Conservation (phyloP, 108 stramenopile species). For the Nitzschia sp. region DNA sequence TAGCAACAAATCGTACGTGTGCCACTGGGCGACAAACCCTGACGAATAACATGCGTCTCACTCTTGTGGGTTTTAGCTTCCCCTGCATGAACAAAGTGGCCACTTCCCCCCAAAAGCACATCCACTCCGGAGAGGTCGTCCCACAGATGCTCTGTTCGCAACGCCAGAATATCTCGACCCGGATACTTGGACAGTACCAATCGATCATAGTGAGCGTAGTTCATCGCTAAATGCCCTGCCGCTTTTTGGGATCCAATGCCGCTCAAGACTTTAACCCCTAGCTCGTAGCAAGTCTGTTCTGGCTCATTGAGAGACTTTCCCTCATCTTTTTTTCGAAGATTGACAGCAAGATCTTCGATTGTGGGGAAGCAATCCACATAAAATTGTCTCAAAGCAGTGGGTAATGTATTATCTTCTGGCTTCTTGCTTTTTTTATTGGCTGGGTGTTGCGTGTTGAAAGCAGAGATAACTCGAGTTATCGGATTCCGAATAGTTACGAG, state of each 20-base stretch:
- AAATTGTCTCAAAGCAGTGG: neutral
- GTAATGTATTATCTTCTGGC: neutral
- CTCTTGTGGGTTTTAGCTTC: neutral
- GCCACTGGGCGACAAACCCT: neutral
- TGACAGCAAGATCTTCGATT: neutral
- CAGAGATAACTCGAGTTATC: neutral
- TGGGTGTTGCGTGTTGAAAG: neutral
- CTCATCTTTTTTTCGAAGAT: neutral
- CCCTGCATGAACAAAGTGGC: neutral
- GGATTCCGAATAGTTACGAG: neutral
- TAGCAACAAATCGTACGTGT: neutral
- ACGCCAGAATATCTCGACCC: neutral
- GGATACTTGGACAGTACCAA: neutral
- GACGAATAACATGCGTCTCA: neutral
- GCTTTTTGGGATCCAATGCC: neutral
- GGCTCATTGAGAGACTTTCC: neutral
- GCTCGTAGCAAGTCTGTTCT: neutral
- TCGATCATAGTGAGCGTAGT: neutral
- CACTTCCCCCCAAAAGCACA: slow-evolving; percentile 1
- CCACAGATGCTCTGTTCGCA: slow-evolving; percentile 17
- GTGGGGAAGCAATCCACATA: slow-evolving; percentile 11
- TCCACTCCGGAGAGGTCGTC: neutral
- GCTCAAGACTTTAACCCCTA: neutral
- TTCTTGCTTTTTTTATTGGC: neutral
- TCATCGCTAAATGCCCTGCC: neutral